Conservation (phyloP, 2,329 filamentous ascomycete genomes). For the Scorias spongiosa region DNA sequence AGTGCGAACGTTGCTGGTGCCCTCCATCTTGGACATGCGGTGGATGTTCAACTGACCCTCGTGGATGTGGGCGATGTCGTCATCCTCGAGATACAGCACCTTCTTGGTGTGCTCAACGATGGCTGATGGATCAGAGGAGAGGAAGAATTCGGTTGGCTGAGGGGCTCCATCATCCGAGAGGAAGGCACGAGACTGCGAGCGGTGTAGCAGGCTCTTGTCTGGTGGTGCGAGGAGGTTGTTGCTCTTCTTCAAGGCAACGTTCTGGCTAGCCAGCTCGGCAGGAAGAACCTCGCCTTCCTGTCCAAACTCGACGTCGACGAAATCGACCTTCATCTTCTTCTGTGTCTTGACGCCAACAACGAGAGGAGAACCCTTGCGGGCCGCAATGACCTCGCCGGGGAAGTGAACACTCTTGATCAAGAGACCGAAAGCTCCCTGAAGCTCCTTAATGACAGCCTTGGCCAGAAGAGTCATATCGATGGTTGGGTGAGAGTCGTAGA, state of each 20-base stretch:
- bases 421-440: slow-evolving; percentile 93
- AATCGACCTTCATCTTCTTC: slow-evolving; percentile 99
- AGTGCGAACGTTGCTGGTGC: slow-evolving; percentile 90
- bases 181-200: slow-evolving; percentile 96
- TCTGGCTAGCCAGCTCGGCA: slow-evolving; percentile 89
- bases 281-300: slow-evolving; percentile 72
- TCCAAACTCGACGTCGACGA: slow-evolving; percentile 95
- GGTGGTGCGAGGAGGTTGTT: slow-evolving; percentile 59
- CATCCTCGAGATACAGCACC: slow-evolving; percentile 98
- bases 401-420: slow-evolving; percentile 98
- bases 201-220: slow-evolving; percentile 95
- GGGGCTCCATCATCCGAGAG: slow-evolving; percentile 96
- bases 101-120: slow-evolving; percentile 99
- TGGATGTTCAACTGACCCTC: slow-evolving; percentile 98
- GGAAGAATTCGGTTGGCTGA: slow-evolving; percentile 97
- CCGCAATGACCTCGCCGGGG: slow-evolving; percentile 93
- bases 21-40: slow-evolving; percentile 91
- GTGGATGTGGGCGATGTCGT: slow-evolving; percentile 98
- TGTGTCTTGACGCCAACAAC: slow-evolving; percentile 94
- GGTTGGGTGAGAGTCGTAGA: slow-evolving; percentile 84
- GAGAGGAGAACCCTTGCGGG: slow-evolving; percentile 93
- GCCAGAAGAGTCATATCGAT: slow-evolving; percentile 93
- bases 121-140: slow-evolving; percentile 94
- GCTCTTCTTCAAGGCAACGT: slow-evolving; percentile 85
- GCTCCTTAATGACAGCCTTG: slow-evolving; percentile 96